Percentiles rank a stretch among this genome's conserved stretches.
These are phyloP conservation scores for Lentinus brumalis DNA, from an alignment of 768 basidiomycete species.

Conservation along the genomic window DNA sequence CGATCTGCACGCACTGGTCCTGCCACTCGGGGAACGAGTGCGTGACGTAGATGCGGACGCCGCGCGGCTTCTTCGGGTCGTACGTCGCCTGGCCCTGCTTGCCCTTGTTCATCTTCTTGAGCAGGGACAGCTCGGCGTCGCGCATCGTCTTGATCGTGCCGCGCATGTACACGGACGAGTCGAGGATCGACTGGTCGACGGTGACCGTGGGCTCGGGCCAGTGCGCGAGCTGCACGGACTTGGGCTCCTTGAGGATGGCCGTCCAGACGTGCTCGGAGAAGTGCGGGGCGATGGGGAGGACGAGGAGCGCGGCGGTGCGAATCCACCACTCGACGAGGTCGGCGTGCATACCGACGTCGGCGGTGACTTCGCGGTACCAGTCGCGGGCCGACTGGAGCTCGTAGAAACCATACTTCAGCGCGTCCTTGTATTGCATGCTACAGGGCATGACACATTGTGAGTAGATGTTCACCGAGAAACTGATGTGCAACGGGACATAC, in stretches of 20 bases:
- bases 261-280: slow-evolving; percentile 91
- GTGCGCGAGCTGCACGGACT: slow-evolving; percentile 78
- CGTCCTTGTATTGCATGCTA: slow-evolving; percentile 95
- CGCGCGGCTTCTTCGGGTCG: slow-evolving; percentile 85
- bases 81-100: slow-evolving; percentile 63
- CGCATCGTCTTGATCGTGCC: slow-evolving; percentile 89
- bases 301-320: slow-evolving; percentile 73
- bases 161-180: slow-evolving; percentile 85
- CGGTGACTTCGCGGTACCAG: slow-evolving; percentile 93
- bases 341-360: slow-evolving; percentile 87
- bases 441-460: not conserved
- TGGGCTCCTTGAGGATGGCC: slow-evolving; percentile 66
- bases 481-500: slow-evolving; percentile 47
- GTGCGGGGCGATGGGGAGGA: slow-evolving; percentile 90
- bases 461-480: not conserved
- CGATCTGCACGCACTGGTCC: slow-evolving; percentile 72
- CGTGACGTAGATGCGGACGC: slow-evolving; percentile 88
- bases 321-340: slow-evolving; percentile 90
- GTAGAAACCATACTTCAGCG: slow-evolving; percentile 93
- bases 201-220: slow-evolving; percentile 74
- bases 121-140: slow-evolving; percentile 76
- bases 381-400: slow-evolving; percentile 90
- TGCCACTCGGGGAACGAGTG: slow-evolving; percentile 95
- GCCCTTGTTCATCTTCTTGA: slow-evolving; percentile 80
- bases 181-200: slow-evolving; percentile 67